Base-by-base conservation (phyloP, 2,329 filamentous ascomycete species). In the Diaporthe vaccinii region DNA sequence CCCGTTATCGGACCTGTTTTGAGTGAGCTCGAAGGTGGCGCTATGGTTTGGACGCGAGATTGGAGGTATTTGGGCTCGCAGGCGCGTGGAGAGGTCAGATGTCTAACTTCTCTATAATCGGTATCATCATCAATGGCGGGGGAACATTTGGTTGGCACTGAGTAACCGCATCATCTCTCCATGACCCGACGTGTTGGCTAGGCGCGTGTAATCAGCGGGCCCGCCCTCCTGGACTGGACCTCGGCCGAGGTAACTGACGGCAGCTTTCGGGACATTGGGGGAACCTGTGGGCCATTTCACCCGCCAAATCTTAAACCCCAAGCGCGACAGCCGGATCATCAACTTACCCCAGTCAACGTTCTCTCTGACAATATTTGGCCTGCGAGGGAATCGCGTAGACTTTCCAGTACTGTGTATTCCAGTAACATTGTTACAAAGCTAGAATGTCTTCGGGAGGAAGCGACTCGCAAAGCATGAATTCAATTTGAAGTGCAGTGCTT, bases 121-220 rank as follows among this genome's bases (percentile, higher is more conserved):
- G 58, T 65, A 73, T 65, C 65, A 69, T 69, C 46, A 39, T 41
- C 34, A 69, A 41, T 55, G 65, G 65, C 65, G 65, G 65, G 62
- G 65, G 36, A 73, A 25, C 17, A 39, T 44, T 57, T 65, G 58
- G 36, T 44, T 49, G 75, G 39, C 36, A 53, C n/a, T 72, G 41
- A 36, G 34, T 61, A 39, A 44, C 36, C 49, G 31, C 36, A 67
- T 76, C 72, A 59, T 71, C 44, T 46, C 46, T 41, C 31, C 39
- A 70, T 46, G 74, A 69, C 61, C 59, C 61, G 58, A 72, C 25
- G 68, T 72, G 68, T 68, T 76, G 65, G 55, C 31, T 65, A 53
- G 69, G 75, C 73, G 61, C 67, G 68, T 73, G 61, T 74, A 75
- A 57, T 67, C 36, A 70, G 75, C 59, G 61, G 73, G 55, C 53